Conservation (phyloP, 2,329 filamentous ascomycete genomes). For the Xylariaceae sp. region DNA sequence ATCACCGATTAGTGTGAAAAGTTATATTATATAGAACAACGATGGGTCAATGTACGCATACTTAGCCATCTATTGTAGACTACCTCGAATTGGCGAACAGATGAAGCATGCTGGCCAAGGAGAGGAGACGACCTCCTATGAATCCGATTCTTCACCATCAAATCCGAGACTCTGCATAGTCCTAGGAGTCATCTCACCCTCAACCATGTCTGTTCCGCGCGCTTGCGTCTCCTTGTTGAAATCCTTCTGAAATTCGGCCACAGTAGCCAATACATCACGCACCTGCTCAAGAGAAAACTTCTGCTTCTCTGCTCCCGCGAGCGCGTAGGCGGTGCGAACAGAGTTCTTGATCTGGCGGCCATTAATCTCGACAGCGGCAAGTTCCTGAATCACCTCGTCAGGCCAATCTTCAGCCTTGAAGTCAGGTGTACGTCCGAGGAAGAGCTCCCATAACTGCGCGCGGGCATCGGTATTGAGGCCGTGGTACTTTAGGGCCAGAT, state of each 20-base stretch:
- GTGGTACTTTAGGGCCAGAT: conserved; percentile 18
- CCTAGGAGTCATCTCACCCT: not conserved
- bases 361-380: conserved; percentile 19
- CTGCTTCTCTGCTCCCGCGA: conserved; percentile 3
- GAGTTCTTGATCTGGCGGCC: conserved; percentile 27
- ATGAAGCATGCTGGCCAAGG: too few species aligned
- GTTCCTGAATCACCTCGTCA: conserved; percentile 9
- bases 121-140: too few species aligned
- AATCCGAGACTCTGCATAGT: not conserved
- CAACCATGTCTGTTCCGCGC: not conserved
- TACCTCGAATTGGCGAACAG: too few species aligned
- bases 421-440: conserved; percentile 13
- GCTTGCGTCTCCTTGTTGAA: conserved; percentile 3
- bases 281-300: conserved; percentile 3
- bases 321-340: conserved; percentile 6
- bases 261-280: conserved; percentile 8
- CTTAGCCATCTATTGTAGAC: too few species aligned
- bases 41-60: too few species aligned
- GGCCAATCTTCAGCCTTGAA: conserved; percentile 7
- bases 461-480: conserved; percentile 8
- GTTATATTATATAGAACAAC: too few species aligned
- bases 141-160: not conserved
- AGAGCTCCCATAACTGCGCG: conserved; percentile 17
- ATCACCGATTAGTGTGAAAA: too few species aligned
- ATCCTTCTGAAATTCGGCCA: conserved; percentile 4